Evolutionary conservation across 192 early-diverging fungal species (phyloP).

Genomic region (Backusella westeae): DNA sequence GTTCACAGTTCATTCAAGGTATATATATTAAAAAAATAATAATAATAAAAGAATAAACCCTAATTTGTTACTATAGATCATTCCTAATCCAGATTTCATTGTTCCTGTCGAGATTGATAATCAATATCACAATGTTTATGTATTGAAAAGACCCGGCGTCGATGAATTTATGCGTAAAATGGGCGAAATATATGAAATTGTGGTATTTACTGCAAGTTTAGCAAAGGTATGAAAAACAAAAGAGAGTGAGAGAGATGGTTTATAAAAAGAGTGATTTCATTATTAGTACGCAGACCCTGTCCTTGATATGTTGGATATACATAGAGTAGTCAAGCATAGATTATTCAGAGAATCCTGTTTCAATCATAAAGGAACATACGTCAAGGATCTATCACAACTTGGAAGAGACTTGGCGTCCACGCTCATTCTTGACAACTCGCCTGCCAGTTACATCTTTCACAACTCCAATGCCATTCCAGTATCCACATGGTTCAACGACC

Average conservation of each 20-base stretch:
- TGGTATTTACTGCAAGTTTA: constrained; percentile 85
- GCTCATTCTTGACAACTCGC: constrained; percentile 89
- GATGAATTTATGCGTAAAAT: constrained; percentile 78
- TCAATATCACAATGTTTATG: constrained; percentile 81
- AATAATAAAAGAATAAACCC: background rate
- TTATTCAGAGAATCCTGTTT: constrained; percentile 89
- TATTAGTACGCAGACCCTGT: constrained; percentile 87
- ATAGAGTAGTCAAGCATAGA: constrained; percentile 75
- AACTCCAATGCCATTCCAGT: constrained; percentile 86
- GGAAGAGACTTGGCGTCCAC: constrained; percentile 71
- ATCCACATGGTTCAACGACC: constrained; percentile 86
- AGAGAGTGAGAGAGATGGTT: background rate
- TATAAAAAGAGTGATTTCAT: background rate
- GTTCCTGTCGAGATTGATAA: constrained; percentile 83
- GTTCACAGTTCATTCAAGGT: constrained; percentile 96
- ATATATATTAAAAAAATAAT: background rate
- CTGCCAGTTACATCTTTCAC: constrained; percentile 84
- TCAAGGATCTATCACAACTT: constrained; percentile 83
- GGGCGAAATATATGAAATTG: constrained; percentile 80
- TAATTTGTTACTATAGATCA: constrained; percentile 11
- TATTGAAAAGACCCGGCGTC: constrained; percentile 85
- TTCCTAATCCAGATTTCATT: constrained; percentile 69
- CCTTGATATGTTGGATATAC: constrained; percentile 77
- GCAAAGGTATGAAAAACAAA: constrained; percentile 50
- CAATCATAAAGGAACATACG: constrained; percentile 85